phyloP scores from a whole-genome alignment of 2,329 filamentous ascomycete genomes.

The Microcyclosporella mali region DNA sequence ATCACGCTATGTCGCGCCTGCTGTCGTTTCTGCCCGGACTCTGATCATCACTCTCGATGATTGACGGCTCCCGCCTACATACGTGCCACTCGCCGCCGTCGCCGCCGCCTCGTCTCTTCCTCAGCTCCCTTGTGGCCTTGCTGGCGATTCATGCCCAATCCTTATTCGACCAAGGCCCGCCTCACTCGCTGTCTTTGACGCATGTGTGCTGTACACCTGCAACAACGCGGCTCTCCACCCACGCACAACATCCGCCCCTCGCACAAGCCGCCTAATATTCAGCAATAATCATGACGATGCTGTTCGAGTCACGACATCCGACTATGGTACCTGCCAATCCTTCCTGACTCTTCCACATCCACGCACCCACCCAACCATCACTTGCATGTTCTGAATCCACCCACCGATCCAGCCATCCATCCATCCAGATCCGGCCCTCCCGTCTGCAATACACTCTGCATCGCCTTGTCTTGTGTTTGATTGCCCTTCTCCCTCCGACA shows the following conservation, averaged over 20 bases:
- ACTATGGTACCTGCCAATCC: slow-evolving; percentile 4
- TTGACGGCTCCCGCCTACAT: too few relatives aligned
- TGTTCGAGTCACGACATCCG: slow-evolving; percentile 4
- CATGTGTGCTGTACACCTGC: slow-evolving; percentile 1
- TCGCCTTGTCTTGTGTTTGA: slow-evolving; percentile 17
- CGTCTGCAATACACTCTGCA: slow-evolving; percentile 7
- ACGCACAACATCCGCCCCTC: background rate
- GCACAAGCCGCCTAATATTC: background rate
- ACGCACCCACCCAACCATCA: background rate
- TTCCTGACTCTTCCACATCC: background rate
- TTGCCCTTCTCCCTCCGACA: slow-evolving; percentile 12
- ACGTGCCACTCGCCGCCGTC: too few relatives aligned
- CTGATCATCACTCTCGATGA: too few relatives aligned
- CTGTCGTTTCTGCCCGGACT: too few relatives aligned
- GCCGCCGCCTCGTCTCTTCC: too few relatives aligned
- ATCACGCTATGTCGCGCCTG: too few relatives aligned
- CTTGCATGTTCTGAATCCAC: background rate
- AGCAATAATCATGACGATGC: background rate
- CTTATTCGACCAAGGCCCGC: too few relatives aligned
- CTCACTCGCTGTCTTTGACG: background rate
- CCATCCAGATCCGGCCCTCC: slow-evolving; percentile 3
- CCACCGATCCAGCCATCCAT: background rate
- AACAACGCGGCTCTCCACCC: slow-evolving; percentile 3
- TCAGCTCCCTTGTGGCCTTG: too few relatives aligned
- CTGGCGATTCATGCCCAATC: too few relatives aligned